phyloP scores from a whole-genome alignment of 768 basidiomycete genomes.

The Suillus paluster region DNA sequence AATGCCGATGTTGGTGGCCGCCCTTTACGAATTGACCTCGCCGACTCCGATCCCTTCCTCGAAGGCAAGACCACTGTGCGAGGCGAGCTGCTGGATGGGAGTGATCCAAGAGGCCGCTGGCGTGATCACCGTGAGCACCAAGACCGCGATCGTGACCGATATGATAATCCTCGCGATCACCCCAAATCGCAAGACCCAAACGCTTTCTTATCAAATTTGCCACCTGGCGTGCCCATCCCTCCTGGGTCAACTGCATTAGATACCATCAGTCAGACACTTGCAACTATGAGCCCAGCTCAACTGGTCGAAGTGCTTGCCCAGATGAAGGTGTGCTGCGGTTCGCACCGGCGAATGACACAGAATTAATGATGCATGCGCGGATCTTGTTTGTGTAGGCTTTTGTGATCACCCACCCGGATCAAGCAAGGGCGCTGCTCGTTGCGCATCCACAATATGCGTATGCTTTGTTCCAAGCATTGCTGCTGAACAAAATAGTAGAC shows the following conservation, averaged over 20 bases:
- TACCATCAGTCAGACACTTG: conserved; percentile 84
- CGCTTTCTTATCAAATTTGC: conserved; percentile 68
- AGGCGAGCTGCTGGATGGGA: conserved; percentile 78
- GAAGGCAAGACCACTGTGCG: conserved; percentile 89
- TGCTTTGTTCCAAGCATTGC: conserved; percentile 92
- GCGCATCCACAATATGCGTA: conserved; percentile 94
- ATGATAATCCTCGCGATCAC: conserved; percentile 37
- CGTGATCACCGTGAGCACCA: conserved; percentile 54
- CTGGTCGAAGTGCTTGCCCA: conserved; percentile 94
- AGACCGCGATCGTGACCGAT: conserved; percentile 54
- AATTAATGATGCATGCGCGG: conserved; percentile 11
- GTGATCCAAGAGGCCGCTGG: conserved; percentile 43
- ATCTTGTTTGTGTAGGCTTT: conserved; percentile 65
- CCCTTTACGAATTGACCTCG: conserved; percentile 90
- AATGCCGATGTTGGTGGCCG: conserved; percentile 92
- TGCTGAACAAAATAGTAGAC: conserved; percentile 94
- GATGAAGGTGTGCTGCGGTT: conserved; percentile 80
- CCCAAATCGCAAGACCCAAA: conserved; percentile 43
- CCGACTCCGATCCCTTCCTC: conserved; percentile 90
- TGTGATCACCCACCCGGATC: conserved; percentile 88
- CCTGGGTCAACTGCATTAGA: conserved; percentile 77
- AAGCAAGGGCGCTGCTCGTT: conserved; percentile 78
- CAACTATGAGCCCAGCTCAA: conserved; percentile 80
- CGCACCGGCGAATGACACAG: conserved; percentile 16
- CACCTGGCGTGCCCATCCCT: conserved; percentile 75